Conservation (phyloP, 176 grass and related monocot genomes). For the Juncus effusus region DNA sequence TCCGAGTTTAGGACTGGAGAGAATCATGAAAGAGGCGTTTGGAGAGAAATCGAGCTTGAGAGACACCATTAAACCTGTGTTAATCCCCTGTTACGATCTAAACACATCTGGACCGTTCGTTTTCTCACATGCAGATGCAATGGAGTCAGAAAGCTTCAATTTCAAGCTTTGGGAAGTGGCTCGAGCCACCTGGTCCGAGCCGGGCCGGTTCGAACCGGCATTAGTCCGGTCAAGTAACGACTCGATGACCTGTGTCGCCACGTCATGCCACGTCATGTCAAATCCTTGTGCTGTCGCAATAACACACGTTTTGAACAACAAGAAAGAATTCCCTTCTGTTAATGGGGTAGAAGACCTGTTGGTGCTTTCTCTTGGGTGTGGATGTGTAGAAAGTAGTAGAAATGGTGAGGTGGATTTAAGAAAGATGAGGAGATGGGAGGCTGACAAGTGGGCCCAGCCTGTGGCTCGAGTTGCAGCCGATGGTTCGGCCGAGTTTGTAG, state of each 20-base stretch:
- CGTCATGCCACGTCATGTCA: slow-evolving; percentile 74
- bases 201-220: slow-evolving; percentile 75
- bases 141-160: slow-evolving; percentile 83
- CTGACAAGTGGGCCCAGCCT: slow-evolving; percentile 85
- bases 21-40: slow-evolving; percentile 63
- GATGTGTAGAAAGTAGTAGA: slow-evolving; percentile 35
- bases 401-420: slow-evolving; percentile 23
- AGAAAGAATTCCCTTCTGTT: slow-evolving; percentile 89
- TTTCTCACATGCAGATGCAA: slow-evolving; percentile 81
- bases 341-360: slow-evolving; percentile 95
- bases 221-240: slow-evolving; percentile 64
- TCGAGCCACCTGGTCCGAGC: slow-evolving; percentile 82
- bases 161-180: slow-evolving; percentile 91
- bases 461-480: slow-evolving; percentile 73
- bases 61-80: slow-evolving; percentile 79
- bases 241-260: slow-evolving; percentile 53
- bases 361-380: slow-evolving; percentile 89
- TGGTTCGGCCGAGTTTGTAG: slow-evolving; percentile 82
- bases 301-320: slow-evolving; percentile 98
- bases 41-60: slow-evolving; percentile 64
- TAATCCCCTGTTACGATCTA: slow-evolving; percentile 90
- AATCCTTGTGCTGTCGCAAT: slow-evolving; percentile 76
- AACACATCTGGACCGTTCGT: slow-evolving; percentile 65
- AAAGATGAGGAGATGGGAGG: slow-evolving; percentile 54
- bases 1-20: slow-evolving; percentile 48